phyloP scores from a whole-genome alignment of 2,329 filamentous ascomycete genomes.

The Calonectria henricotiae region DNA sequence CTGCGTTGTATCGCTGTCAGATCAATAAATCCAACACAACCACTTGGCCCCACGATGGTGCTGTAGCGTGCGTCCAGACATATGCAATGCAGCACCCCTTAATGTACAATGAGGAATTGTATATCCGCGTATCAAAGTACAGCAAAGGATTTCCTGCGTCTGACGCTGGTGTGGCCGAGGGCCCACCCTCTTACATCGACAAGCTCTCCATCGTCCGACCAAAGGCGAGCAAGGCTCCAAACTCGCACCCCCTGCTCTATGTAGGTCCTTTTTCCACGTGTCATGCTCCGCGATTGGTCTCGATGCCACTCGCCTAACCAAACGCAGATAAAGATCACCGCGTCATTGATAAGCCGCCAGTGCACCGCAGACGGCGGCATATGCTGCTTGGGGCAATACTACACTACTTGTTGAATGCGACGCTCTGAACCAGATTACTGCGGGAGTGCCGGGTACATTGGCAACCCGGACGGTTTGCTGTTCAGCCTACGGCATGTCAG shows the following conservation, averaged over 20 bases:
- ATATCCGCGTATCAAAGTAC: not conserved
- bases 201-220: not conserved
- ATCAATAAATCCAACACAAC: constrained; percentile 17
- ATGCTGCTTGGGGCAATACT: not conserved
- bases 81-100: not conserved
- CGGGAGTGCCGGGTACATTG: not conserved
- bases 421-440: not conserved
- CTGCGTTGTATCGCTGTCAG: constrained; percentile 19
- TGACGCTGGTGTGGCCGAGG: not conserved
- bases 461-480: not conserved
- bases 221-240: not conserved
- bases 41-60: not conserved
- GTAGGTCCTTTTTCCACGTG: not conserved
- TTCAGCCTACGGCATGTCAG: not conserved
- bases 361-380: not conserved
- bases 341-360: not conserved
- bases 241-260: not conserved
- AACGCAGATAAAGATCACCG: not conserved
- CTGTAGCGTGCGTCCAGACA: not conserved
- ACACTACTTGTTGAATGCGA: no score
- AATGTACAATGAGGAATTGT: not conserved
- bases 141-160: not conserved
- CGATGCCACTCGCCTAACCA: not conserved
- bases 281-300: not conserved
- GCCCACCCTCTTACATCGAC: not conserved